Conservation (phyloP, 1,284 basidiomycete species). For the Fomitiporia mediterranea region DNA sequence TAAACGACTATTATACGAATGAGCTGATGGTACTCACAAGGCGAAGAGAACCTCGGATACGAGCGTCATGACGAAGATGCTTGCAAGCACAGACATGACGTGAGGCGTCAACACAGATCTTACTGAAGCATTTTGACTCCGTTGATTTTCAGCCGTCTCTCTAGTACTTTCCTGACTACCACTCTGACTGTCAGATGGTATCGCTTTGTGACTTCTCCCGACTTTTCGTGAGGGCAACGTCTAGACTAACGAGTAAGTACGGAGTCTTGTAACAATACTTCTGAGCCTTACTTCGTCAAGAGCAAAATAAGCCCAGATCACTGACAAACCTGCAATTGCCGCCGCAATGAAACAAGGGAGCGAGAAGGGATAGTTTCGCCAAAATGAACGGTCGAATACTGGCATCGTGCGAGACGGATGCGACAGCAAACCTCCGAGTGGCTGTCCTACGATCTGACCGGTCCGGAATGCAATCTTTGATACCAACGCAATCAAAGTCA, state of each 20-base stretch:
- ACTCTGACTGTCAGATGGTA: neutral
- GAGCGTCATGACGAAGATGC: conserved; percentile 19
- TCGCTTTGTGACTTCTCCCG: too few species aligned
- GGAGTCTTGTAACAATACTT: too few species aligned
- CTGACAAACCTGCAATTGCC: conserved; percentile 19
- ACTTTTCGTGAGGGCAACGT: neutral
- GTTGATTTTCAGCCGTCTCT: neutral
- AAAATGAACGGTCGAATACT: conserved; percentile 21
- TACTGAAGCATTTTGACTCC: conserved; percentile 6
- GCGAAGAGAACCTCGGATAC: conserved; percentile 21
- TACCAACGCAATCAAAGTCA: neutral
- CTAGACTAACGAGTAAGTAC: neutral
- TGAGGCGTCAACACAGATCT: conserved; percentile 16
- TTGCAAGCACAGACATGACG: conserved; percentile 17
- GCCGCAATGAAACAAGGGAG: conserved; percentile 24
- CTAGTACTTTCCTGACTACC: neutral
- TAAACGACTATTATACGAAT: neutral
- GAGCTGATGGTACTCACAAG: conserved; percentile 1
- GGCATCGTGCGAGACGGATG: conserved; percentile 22
- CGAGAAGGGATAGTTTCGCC: conserved; percentile 22
- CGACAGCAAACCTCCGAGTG: conserved; percentile 23
- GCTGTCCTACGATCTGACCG: conserved; percentile 17
- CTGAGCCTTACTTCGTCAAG: conserved; percentile 21
- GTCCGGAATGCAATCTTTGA: conserved; percentile 15
- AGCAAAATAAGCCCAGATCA: conserved; percentile 18